Evolutionary conservation across 306 rosid species (phyloP).

Genomic region (Biancaea sappan): DNA sequence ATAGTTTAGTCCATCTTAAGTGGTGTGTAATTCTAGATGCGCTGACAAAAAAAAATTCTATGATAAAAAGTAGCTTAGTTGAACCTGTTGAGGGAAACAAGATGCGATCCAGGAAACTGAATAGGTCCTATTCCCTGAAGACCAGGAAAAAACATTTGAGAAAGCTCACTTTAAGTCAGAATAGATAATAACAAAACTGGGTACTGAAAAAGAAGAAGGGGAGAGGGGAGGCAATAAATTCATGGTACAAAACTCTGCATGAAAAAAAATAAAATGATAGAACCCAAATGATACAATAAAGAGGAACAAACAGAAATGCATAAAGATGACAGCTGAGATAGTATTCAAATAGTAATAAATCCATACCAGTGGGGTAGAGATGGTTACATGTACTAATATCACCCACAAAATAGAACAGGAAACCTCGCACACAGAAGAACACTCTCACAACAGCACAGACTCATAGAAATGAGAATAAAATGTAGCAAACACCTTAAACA

Average conservation of each 20-base stretch:
- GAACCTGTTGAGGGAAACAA: slow-evolving; percentile 94
- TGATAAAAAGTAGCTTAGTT: slow-evolving; percentile 20
- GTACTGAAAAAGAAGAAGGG: background rate
- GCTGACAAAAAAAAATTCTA: slow-evolving; percentile 15
- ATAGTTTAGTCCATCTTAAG: slow-evolving; percentile 15
- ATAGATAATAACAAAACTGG: slow-evolving; percentile 25
- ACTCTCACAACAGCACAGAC: too few relatives aligned
- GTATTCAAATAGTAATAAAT: too few relatives aligned
- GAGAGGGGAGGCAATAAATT: slow-evolving; percentile 23
- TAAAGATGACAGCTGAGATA: too few relatives aligned
- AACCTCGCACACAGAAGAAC: too few relatives aligned
- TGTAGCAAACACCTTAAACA: too few relatives aligned
- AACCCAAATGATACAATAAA: too few relatives aligned
- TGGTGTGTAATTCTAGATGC: slow-evolving; percentile 9
- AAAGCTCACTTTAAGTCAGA: background rate
- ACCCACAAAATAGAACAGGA: too few relatives aligned
- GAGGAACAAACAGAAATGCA: too few relatives aligned
- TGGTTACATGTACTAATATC: too few relatives aligned
- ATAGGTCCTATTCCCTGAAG: slow-evolving; percentile 72
- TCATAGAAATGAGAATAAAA: too few relatives aligned
- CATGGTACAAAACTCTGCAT: background rate
- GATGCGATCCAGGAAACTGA: slow-evolving; percentile 95
- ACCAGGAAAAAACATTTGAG: slow-evolving; percentile 1
- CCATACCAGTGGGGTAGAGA: too few relatives aligned
- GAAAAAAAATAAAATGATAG: background rate